Evolutionary conservation across 1,284 basidiomycete genomes (phyloP).

Genomic region (Marasmius fiardii): DNA sequence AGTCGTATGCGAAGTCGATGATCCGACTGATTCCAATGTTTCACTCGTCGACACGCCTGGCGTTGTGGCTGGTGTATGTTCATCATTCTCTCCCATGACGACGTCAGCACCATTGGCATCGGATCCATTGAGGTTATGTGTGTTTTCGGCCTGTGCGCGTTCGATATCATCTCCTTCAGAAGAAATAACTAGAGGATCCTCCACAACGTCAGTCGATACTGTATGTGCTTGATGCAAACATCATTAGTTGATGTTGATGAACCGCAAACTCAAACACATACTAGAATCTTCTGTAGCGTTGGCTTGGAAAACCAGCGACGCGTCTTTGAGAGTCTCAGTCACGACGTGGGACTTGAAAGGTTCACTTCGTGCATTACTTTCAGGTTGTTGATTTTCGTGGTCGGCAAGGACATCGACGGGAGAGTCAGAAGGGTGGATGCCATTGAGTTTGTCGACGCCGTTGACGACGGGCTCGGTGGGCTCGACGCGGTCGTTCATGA

Average conservation of each 20-base stretch:
- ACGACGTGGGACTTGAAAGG: constrained; percentile 43
- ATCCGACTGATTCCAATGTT: constrained; percentile 37
- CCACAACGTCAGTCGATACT: constrained; percentile 41
- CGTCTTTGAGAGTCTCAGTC: constrained; percentile 25
- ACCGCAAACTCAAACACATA: constrained; percentile 29
- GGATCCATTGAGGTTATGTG: constrained; percentile 11
- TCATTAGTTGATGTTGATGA: constrained; percentile 21
- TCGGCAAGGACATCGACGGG: constrained; percentile 61
- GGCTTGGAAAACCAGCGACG: constrained; percentile 42
- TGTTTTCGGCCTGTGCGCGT: constrained; percentile 37
- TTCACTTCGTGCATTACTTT: constrained; percentile 63
- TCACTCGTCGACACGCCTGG: constrained; percentile 32
- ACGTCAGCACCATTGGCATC: constrained; percentile 35
- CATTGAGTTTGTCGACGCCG: constrained; percentile 33
- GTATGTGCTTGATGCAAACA: constrained; percentile 30
- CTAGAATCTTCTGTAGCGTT: constrained; percentile 46
- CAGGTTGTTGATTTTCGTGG: constrained; percentile 55
- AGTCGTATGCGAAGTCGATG: constrained; percentile 41
- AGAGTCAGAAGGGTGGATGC: constrained; percentile 47
- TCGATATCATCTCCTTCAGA: constrained; percentile 50
- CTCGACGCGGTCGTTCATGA: constrained; percentile 48
- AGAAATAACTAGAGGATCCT: constrained; percentile 45
- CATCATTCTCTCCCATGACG: constrained; percentile 45
- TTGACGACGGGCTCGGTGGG: constrained; percentile 27
- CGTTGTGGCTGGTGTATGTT: constrained; percentile 35